These are phyloP conservation scores for Buxus sempervirens DNA, from an alignment of 164 flowering plant genomes.

Conservation along the genomic window DNA sequence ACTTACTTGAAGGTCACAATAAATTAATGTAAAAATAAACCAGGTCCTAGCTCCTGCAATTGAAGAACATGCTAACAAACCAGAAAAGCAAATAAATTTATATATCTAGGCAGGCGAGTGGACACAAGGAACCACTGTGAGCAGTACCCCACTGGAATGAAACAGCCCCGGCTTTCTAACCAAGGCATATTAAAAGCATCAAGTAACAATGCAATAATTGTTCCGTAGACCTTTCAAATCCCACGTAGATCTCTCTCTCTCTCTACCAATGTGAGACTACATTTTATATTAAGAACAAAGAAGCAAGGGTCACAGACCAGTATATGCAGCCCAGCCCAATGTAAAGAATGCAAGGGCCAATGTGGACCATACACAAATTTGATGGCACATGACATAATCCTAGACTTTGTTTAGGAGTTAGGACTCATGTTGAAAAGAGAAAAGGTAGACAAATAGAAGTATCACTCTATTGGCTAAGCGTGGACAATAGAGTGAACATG, in stretches of 20 bases:
- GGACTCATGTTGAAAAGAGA: too few relatives aligned
- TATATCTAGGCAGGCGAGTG: too few relatives aligned
- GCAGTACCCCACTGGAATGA: too few relatives aligned
- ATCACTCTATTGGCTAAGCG: background rate
- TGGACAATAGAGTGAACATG: too few relatives aligned
- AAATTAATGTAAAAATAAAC: background rate
- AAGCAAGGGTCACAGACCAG: background rate
- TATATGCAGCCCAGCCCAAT: too few relatives aligned
- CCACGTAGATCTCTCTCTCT: background rate
- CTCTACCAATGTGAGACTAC: background rate
- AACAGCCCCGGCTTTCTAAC: too few relatives aligned
- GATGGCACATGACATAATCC: background rate
- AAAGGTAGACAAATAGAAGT: background rate
- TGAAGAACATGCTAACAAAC: background rate
- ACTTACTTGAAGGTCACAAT: background rate
- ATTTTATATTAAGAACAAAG: background rate
- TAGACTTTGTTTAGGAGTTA: background rate
- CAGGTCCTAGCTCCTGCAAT: background rate
- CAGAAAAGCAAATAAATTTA: background rate
- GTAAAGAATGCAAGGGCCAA: background rate
- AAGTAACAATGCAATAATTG: too few relatives aligned
- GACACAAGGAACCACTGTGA: too few relatives aligned
- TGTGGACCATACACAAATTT: background rate
- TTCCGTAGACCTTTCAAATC: background rate
- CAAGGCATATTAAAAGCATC: too few relatives aligned